Evolutionary conservation across 306 rosid genomes (phyloP).

Genomic region (Vicia villosa): DNA sequence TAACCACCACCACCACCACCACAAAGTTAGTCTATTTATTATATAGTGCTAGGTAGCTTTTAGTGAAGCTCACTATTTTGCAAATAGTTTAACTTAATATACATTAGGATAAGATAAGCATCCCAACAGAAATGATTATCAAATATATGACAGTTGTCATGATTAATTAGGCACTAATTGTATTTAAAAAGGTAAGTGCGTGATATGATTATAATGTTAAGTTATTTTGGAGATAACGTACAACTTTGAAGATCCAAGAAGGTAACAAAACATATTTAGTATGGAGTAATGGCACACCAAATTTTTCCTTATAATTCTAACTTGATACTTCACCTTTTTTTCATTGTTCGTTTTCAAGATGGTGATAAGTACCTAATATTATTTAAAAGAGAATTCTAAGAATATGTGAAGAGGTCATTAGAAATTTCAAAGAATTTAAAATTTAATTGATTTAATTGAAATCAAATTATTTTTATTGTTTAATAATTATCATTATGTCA

Average conservation of each 20-base stretch:
- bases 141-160: constrained; percentile 20
- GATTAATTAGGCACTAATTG: constrained; percentile 14
- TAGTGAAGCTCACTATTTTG: constrained; percentile 20
- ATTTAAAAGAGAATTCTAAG: neutral
- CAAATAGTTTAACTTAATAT: constrained; percentile 20
- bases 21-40: constrained; percentile 30
- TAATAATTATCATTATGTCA: too few relatives aligned
- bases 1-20: constrained; percentile 40
- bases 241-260: constrained; percentile 34
- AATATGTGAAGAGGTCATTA: too few relatives aligned
- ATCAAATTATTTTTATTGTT: too few relatives aligned
- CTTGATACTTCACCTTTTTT: neutral
- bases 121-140: constrained; percentile 25
- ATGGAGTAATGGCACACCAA: neutral
- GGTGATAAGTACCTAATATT: constrained; percentile 2
- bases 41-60: constrained; percentile 23
- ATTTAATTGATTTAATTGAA: too few relatives aligned
- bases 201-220: neutral
- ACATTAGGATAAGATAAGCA: constrained; percentile 27
- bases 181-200: neutral
- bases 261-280: neutral
- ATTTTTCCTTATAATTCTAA: neutral
- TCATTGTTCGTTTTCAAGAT: constrained; percentile 3
- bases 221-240: neutral
- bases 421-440: too few relatives aligned